These are phyloP conservation scores for Cryptomeria japonica DNA, from an alignment of 75 land plant genomes.

Conservation along the genomic window DNA sequence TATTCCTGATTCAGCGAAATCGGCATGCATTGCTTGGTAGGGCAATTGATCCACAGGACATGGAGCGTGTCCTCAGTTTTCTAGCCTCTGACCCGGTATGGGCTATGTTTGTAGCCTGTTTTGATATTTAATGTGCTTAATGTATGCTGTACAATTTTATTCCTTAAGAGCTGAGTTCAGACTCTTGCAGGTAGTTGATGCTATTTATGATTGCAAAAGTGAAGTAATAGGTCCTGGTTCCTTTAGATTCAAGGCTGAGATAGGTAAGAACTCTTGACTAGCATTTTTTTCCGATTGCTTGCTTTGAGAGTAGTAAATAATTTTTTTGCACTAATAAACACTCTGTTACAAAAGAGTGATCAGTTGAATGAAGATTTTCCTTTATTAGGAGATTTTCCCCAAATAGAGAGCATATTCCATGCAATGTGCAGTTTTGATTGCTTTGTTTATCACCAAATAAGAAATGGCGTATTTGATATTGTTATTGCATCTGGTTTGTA, in stretches of 20 bases:
- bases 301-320: neutral
- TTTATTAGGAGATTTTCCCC: neutral
- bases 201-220: constrained; percentile 97
- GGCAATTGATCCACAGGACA: constrained; percentile 91
- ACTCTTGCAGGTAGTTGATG: constrained; percentile 79
- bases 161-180: neutral
- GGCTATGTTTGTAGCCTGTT: neutral
- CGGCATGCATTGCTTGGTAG: constrained; percentile 97
- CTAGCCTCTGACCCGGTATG: constrained; percentile 12
- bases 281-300: neutral
- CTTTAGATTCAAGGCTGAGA: constrained; percentile 97
- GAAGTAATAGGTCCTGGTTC: constrained; percentile 98
- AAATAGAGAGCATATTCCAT: neutral
- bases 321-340: neutral
- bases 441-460: neutral
- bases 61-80: constrained; percentile 56
- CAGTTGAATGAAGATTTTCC: neutral
- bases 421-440: neutral
- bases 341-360: neutral
- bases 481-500: neutral
- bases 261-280: constrained; percentile 48
- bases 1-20: constrained; percentile 95
- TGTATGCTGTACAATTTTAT: neutral
- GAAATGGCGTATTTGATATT: neutral
- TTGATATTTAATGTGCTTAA: neutral